Percentiles rank a stretch among this genome's conserved stretches.
Evolutionary conservation across 495 filamentous ascomycete species (phyloP).

Genomic region (Aspergillus ellipticus): DNA sequence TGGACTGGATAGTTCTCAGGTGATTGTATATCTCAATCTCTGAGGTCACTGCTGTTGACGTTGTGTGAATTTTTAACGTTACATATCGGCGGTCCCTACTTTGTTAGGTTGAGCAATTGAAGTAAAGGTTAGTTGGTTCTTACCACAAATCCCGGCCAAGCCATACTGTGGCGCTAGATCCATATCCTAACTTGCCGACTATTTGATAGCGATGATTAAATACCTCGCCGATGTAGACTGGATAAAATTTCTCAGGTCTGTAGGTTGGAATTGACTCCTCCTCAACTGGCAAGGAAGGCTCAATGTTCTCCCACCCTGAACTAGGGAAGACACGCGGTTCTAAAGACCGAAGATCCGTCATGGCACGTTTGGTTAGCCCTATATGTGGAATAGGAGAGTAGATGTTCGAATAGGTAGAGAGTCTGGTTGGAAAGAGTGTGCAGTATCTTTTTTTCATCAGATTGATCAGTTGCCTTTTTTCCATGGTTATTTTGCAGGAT

Average conservation of each 20-base stretch:
- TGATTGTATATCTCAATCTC: slow-evolving; percentile 36
- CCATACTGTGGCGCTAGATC: slow-evolving; percentile 50
- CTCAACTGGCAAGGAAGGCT: slow-evolving; percentile 17
- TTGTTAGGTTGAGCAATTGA: slow-evolving; percentile 12
- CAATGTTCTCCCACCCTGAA: slow-evolving; percentile 18
- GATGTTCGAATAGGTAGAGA: no score
- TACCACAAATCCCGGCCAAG: slow-evolving; percentile 45
- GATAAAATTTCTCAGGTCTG: slow-evolving; percentile 29
- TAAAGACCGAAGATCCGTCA: neutral
- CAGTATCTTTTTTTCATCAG: no score
- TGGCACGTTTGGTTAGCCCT: neutral
- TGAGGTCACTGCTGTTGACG: slow-evolving; percentile 15
- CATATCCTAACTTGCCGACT: slow-evolving; percentile 46
- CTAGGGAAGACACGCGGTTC: slow-evolving; percentile 14
- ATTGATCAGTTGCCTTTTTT: no score
- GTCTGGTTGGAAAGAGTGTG: no score
- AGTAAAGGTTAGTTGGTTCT: slow-evolving; percentile 1
- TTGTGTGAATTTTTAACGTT: slow-evolving; percentile 26
- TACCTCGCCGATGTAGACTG: slow-evolving; percentile 43
- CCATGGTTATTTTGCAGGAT: no score
- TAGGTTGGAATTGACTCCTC: slow-evolving; percentile 26
- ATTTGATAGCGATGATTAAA: slow-evolving; percentile 39
- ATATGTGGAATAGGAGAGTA: no score
- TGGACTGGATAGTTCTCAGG: slow-evolving; percentile 19
- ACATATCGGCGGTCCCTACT: slow-evolving; percentile 29